These are phyloP conservation scores for Capsella bursapastoris DNA, from an alignment of 345 rosid genomes.

Conservation along the genomic window DNA sequence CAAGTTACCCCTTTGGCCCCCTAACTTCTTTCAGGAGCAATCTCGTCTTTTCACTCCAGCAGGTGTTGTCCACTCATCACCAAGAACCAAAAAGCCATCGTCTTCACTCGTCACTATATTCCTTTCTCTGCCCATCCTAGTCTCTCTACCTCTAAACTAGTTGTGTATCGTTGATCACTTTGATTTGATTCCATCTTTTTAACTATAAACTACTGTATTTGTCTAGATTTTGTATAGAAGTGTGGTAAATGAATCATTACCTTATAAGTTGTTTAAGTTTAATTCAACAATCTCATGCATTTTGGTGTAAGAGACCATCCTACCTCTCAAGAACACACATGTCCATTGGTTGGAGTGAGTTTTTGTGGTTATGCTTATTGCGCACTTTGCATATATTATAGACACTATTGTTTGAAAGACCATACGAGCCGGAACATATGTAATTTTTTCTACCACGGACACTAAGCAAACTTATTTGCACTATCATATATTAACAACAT, in stretches of 20 bases:
- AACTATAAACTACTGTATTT: slow-evolving; percentile 37
- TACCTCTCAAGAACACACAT: too few species aligned
- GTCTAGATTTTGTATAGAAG: background rate
- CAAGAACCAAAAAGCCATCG: slow-evolving; percentile 29
- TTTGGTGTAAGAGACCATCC: too few species aligned
- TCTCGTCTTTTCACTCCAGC: slow-evolving; percentile 46
- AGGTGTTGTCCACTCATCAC: slow-evolving; percentile 63
- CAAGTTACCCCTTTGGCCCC: slow-evolving; percentile 38
- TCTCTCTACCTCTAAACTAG: slow-evolving; percentile 15
- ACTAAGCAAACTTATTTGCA: too few species aligned
- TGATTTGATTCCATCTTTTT: slow-evolving; percentile 21
- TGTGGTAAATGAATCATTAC: background rate
- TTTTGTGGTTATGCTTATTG: too few species aligned
- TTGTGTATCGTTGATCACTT: slow-evolving; percentile 24
- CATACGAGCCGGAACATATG: too few species aligned
- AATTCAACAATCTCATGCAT: background rate
- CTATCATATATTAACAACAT: too few species aligned
- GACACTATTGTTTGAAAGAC: too few species aligned
- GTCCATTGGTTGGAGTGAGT: too few species aligned
- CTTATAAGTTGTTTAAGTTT: background rate
- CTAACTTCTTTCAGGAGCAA: slow-evolving; percentile 43
- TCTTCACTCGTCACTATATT: slow-evolving; percentile 19
- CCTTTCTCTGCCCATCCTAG: slow-evolving; percentile 27
- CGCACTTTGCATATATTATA: too few species aligned
- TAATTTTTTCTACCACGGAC: too few species aligned